Conservation (phyloP, 768 basidiomycete genomes). For the Termitomyces titanicus region DNA sequence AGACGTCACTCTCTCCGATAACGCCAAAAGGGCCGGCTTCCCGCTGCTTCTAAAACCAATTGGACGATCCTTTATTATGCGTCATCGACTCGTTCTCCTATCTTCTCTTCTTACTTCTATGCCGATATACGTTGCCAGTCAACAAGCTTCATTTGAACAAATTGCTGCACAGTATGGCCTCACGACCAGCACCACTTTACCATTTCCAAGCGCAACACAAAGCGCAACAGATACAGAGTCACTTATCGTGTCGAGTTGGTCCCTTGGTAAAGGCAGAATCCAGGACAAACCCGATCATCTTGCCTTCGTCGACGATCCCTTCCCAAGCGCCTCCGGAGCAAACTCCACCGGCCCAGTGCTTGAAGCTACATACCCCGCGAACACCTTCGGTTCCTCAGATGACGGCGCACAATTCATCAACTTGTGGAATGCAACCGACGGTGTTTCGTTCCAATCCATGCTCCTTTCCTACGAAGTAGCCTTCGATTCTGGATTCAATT, state of each 20-base stretch:
- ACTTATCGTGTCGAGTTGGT: slow-evolving; percentile 56
- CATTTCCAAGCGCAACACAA: slow-evolving; percentile 63
- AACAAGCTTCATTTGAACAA: slow-evolving; percentile 27
- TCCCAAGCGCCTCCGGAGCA: slow-evolving; percentile 39
- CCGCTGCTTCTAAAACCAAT: not conserved
- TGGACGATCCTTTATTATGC: slow-evolving; percentile 4
- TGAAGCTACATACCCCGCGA: slow-evolving; percentile 60
- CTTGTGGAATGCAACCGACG: slow-evolving; percentile 62
- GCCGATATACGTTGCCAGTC: slow-evolving; percentile 20
- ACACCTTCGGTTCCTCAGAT: slow-evolving; percentile 53
- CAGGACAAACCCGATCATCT: slow-evolving; percentile 55
- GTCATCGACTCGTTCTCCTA: slow-evolving; percentile 12
- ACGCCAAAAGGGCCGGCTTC: not conserved
- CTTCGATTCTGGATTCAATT: slow-evolving; percentile 62
- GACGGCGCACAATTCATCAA: slow-evolving; percentile 69
- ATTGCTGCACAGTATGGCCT: slow-evolving; percentile 52
- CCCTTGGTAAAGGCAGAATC: slow-evolving; percentile 54
- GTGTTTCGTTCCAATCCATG: slow-evolving; percentile 60
- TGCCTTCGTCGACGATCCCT: slow-evolving; percentile 66
- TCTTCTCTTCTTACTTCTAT: slow-evolving; percentile 12
- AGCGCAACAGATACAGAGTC: slow-evolving; percentile 44
- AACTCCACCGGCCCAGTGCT: slow-evolving; percentile 42
- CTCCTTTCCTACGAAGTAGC: slow-evolving; percentile 72
- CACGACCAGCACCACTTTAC: slow-evolving; percentile 55
- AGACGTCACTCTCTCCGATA: no score